Evolutionary conservation across 371 early-diverging fungal genomes (phyloP).

Genomic region (Mortierella sp.): DNA sequence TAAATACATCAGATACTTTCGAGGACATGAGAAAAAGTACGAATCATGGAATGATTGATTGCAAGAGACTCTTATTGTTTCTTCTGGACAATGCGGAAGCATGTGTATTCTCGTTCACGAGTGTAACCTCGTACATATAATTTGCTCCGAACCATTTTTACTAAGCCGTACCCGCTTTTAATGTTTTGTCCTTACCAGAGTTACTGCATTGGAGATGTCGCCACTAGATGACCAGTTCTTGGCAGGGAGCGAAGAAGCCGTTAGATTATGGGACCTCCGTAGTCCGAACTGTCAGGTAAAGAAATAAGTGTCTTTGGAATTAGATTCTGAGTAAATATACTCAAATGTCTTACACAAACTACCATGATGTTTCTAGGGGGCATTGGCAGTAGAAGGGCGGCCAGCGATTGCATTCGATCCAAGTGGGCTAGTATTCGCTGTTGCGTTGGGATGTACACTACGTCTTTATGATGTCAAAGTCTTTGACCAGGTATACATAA

Average conservation of each 20-base stretch:
- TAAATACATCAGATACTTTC: conserved; percentile 91
- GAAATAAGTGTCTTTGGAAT: background rate
- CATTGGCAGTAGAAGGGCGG: conserved; percentile 61
- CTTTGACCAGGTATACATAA: conserved; percentile 60
- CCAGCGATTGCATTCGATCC: conserved; percentile 85
- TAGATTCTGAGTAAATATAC: background rate
- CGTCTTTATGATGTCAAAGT: conserved; percentile 80
- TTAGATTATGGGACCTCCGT: conserved; percentile 86
- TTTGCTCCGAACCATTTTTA: conserved; percentile 13
- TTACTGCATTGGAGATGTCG: conserved; percentile 81
- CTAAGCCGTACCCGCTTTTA: background rate
- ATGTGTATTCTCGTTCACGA: background rate
- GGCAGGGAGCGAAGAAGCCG: conserved; percentile 81
- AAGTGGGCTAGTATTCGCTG: conserved; percentile 83
- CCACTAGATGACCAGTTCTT: conserved; percentile 83
- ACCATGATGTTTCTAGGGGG: conserved; percentile 53
- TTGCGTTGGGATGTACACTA: conserved; percentile 68
- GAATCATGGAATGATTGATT: background rate
- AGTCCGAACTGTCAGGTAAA: conserved; percentile 73
- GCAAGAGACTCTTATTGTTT: background rate
- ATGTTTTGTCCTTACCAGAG: conserved; percentile 58
- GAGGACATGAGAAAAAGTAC: conserved; percentile 84
- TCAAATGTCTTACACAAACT: background rate
- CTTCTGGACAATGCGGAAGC: background rate
- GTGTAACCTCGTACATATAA: background rate